A percentile compares a stretch with the other conserved stretches of the same genome.
Evolutionary conservation across 1,284 basidiomycete genomes (phyloP).

Genomic region (Amylostereum chailletii): DNA sequence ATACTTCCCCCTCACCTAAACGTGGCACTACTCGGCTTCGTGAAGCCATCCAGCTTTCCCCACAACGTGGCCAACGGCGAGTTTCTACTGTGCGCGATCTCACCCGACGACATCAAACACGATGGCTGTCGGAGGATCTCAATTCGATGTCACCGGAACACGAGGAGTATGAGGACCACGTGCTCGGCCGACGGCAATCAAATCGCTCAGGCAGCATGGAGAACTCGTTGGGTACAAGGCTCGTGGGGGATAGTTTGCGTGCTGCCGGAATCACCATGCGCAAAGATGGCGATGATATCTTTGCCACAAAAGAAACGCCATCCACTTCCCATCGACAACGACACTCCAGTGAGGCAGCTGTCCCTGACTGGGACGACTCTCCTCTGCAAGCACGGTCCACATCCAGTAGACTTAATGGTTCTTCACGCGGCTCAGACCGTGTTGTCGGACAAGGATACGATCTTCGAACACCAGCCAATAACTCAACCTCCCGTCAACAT

Average conservation of each 20-base stretch:
- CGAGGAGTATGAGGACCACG: constrained; percentile 21
- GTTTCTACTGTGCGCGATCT: constrained; percentile 38
- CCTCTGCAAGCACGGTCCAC: constrained; percentile 8
- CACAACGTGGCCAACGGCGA: constrained; percentile 25
- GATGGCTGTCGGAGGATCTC: constrained; percentile 37
- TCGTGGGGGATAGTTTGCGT: constrained; percentile 60
- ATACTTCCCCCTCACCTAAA: constrained; percentile 1
- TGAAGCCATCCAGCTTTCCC: constrained; percentile 17
- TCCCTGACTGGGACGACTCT: constrained; percentile 10
- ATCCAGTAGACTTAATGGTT: constrained; percentile 1
- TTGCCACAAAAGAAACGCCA: constrained; percentile 16
- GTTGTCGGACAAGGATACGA: constrained; percentile 3
- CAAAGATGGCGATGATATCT: constrained; percentile 30
- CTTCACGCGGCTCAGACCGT: constrained; percentile 5
- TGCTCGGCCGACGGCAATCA: constrained; percentile 18
- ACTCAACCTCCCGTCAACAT: neutral
- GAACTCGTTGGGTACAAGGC: constrained; percentile 42
- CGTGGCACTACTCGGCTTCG: neutral
- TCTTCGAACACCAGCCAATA: constrained; percentile 10
- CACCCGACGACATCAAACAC: constrained; percentile 37
- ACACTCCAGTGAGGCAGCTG: neutral
- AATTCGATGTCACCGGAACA: constrained; percentile 13
- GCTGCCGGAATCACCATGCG: constrained; percentile 56
- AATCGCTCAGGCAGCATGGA: constrained; percentile 57
- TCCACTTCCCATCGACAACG: constrained; percentile 2